A percentile compares a stretch with the other conserved stretches of the same genome.
Conservation (phyloP, 2,329 filamentous ascomycete species). For the Exophiala sp. region DNA sequence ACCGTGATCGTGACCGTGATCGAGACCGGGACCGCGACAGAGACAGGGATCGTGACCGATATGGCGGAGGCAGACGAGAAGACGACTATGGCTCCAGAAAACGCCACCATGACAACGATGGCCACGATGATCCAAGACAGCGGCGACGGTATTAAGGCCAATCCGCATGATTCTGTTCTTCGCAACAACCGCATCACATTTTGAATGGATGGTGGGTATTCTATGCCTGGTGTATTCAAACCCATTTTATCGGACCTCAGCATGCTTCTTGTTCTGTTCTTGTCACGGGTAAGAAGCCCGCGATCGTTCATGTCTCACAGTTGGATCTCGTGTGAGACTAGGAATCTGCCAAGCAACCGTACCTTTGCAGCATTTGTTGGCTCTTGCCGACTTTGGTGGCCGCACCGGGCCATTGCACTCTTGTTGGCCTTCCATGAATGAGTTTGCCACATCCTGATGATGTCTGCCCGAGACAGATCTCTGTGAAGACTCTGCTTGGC, state of each 20-base stretch:
- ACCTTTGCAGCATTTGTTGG: too few relatives aligned
- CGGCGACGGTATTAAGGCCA: constrained; percentile 53
- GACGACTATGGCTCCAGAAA: constrained; percentile 55
- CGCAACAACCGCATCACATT: constrained; percentile 28
- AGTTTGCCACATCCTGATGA: not conserved
- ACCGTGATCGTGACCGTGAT: constrained; percentile 38
- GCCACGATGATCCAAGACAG: constrained; percentile 67
- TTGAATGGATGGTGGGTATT: constrained; percentile 44
- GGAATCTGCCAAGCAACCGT: too few relatives aligned
- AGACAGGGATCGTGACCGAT: constrained; percentile 35
- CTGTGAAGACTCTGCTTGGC: too few relatives aligned
- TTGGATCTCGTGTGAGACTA: constrained; percentile 1
- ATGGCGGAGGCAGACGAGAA: constrained; percentile 34
- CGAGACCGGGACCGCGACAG: constrained; percentile 26
- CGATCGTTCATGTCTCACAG: constrained; percentile 1
- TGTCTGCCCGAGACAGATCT: not conserved
- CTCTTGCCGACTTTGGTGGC: too few relatives aligned
- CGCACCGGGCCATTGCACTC: not conserved
- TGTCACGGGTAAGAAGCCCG: constrained; percentile 17
- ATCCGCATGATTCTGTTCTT: constrained; percentile 4
- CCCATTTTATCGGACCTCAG: not conserved
- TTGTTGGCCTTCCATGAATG: not conserved
- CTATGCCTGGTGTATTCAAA: constrained; percentile 26
- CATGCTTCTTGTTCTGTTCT: not conserved
- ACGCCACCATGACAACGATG: constrained; percentile 68